Evolutionary conservation across 768 basidiomycete species (phyloP), one percentile per base, ranked within the genome.

Genomic region (Amanita exitialis): DNA sequence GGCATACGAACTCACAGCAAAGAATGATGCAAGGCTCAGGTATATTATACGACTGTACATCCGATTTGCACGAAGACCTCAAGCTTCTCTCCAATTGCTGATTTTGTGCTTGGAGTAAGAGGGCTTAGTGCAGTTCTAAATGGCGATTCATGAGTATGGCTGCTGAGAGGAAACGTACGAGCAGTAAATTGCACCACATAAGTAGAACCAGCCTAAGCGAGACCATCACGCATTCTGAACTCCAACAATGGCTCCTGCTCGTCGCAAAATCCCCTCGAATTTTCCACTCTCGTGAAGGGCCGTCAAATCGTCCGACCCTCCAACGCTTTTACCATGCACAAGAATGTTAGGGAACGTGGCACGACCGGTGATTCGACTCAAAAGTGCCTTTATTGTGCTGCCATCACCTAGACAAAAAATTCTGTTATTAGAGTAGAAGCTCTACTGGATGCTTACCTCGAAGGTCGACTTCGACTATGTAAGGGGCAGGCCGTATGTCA

Each of bases 331-430:
- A 7, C 86, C 87, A 16, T 71, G 70, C 10, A 90, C 58, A 23
- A 91, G 57, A 49, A 86, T 68, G 55, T 91, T 91, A 1, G 89
- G 89, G 61, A 90, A 88, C 3, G 89, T 90, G 6, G 72, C 63
- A 12, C 73, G 83, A 2, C 67, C 65, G 2, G 88, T 91, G 27
- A 90, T 64, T 34, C 87, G 80, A 7, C 69, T 70, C 44, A 91
- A 68, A 27, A 90, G 66, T 8, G 69, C 64, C 63, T 91, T 90
- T 55, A 91, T 72, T 25, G 79, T 67, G 7, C 69, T 66, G 0
- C 73, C 68, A 58, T 90, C 88, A 54, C 75, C 83, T 87, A 53
- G 41, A 44, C 44, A 44, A 32, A 37, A 25, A 10, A 23, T 62
- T 71, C 30, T 18, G 35, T 27, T 20, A 12, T 37, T 9, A 6